Evolutionary conservation across 768 basidiomycete species (phyloP).

Genomic region (Suillus clintonianus): DNA sequence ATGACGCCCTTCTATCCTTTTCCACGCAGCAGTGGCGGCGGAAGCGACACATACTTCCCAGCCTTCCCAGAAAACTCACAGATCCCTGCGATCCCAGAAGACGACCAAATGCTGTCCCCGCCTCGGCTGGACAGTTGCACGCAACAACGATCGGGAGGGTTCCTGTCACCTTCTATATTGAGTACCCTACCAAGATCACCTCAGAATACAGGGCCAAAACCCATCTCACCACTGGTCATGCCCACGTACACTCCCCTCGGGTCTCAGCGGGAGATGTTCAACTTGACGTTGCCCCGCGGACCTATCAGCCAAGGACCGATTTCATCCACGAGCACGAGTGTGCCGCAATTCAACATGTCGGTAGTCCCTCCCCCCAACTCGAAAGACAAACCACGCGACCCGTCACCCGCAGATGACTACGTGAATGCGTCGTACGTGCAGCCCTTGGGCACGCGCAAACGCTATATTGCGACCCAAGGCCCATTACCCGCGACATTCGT

Average conservation of each 20-base stretch:
- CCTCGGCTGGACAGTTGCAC: neutral
- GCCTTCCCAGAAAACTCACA: neutral
- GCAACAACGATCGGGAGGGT: neutral
- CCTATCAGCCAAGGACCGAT: neutral
- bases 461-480: slow-evolving; percentile 96
- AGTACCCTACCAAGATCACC: neutral
- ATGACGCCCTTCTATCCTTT: neutral
- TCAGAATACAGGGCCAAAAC: neutral
- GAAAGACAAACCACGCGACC: slow-evolving; percentile 8
- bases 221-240: neutral
- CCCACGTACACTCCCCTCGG: neutral
- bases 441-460: slow-evolving; percentile 75
- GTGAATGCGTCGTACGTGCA: slow-evolving; percentile 95
- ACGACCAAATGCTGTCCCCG: neutral
- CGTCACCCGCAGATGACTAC: slow-evolving; percentile 74
- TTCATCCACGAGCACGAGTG: neutral
- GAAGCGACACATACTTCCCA: neutral
- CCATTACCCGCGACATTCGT: slow-evolving; percentile 85
- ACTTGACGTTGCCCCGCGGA: neutral
- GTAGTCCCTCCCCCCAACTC: neutral
- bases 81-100: neutral
- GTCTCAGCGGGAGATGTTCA: neutral
- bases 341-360: neutral
- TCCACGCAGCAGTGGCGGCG: neutral
- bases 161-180: neutral